phyloP scores from a whole-genome alignment of 495 filamentous ascomycete species.

The Hapsidospora chrysogenum region DNA sequence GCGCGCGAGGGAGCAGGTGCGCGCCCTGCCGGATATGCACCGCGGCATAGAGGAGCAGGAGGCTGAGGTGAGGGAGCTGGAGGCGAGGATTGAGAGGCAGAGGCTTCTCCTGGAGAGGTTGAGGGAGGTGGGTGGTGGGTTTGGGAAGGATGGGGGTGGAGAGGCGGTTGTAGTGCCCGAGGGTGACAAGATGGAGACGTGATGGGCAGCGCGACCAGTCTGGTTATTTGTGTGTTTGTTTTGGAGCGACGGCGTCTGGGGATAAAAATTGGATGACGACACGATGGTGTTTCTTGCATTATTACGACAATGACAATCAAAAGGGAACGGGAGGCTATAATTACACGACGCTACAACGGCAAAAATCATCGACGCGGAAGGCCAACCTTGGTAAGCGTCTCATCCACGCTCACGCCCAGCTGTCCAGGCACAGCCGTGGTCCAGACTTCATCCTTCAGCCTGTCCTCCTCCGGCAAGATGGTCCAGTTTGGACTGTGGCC shows the following conservation, averaged over 20 bases:
- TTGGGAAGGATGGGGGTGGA: slow-evolving; percentile 16
- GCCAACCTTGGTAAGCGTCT: slow-evolving; percentile 46
- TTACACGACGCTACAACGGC: too few species aligned
- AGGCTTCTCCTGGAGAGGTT: slow-evolving; percentile 32
- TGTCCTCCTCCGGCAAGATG: slow-evolving; percentile 41
- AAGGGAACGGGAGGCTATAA: too few species aligned
- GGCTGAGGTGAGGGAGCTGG: slow-evolving; percentile 58
- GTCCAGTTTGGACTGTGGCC: slow-evolving; percentile 83
- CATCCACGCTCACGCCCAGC: slow-evolving; percentile 42
- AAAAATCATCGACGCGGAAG: too few species aligned
- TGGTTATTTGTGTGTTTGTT: too few species aligned
- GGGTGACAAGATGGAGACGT: slow-evolving; percentile 8
- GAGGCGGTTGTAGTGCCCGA: too few species aligned
- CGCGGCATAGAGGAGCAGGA: slow-evolving; percentile 64
- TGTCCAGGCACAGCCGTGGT: slow-evolving; percentile 48
- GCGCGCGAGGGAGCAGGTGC: slow-evolving; percentile 52
- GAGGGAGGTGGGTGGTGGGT: slow-evolving; percentile 21
- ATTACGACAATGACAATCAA: too few species aligned
- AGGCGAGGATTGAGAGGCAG: slow-evolving; percentile 45
- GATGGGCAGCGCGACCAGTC: too few species aligned
- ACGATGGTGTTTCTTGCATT: too few species aligned
- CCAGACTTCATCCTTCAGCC: slow-evolving; percentile 51
- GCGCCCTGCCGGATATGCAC: slow-evolving; percentile 55
- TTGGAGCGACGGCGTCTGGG: too few species aligned
- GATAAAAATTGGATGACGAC: too few species aligned